These are phyloP conservation scores for Coccomyxa sp. DNA, from an alignment of 139 green algal genomes.

Conservation along the genomic window DNA sequence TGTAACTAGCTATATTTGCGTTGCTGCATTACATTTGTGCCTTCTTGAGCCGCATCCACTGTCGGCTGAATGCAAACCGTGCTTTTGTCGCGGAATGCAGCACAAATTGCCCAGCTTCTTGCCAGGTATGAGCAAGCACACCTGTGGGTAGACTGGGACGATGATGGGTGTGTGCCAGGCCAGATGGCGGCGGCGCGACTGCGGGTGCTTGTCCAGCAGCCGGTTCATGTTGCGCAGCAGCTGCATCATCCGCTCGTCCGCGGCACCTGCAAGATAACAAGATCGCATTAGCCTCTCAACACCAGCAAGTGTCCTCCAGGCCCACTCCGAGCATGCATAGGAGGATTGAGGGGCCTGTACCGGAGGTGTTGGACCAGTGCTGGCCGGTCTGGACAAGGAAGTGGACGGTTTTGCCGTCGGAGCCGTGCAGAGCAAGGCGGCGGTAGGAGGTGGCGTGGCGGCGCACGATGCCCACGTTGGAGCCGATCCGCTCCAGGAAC, in stretches of 20 bases:
- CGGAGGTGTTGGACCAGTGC: slow-evolving; percentile 32
- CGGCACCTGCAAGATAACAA: slow-evolving; percentile 11
- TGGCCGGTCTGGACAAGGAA: slow-evolving; percentile 88
- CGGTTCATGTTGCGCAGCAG: slow-evolving; percentile 74
- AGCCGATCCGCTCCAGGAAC: slow-evolving; percentile 77
- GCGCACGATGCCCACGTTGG: slow-evolving; percentile 77
- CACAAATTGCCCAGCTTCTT: neutral
- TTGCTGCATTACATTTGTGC: neutral
- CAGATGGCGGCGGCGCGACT: slow-evolving; percentile 63
- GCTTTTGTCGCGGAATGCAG: too few species aligned
- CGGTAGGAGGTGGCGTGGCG: slow-evolving; percentile 72
- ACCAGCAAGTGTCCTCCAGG: neutral
- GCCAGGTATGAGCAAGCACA: slow-evolving; percentile 19
- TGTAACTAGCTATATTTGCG: neutral
- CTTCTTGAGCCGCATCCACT: neutral
- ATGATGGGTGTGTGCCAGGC: slow-evolving; percentile 80
- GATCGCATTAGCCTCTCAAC: neutral
- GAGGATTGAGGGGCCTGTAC: neutral
- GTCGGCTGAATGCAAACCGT: too few species aligned
- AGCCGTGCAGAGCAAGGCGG: slow-evolving; percentile 76
- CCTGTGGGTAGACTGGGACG: slow-evolving; percentile 79
- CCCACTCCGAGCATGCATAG: too few species aligned
- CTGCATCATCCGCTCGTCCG: slow-evolving; percentile 74
- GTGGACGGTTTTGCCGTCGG: slow-evolving; percentile 67
- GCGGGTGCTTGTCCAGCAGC: slow-evolving; percentile 71